A percentile compares a stretch with the other conserved stretches of the same genome.
Conservation (phyloP, 164 flowering plant species). For the Dillenia turbinata region DNA sequence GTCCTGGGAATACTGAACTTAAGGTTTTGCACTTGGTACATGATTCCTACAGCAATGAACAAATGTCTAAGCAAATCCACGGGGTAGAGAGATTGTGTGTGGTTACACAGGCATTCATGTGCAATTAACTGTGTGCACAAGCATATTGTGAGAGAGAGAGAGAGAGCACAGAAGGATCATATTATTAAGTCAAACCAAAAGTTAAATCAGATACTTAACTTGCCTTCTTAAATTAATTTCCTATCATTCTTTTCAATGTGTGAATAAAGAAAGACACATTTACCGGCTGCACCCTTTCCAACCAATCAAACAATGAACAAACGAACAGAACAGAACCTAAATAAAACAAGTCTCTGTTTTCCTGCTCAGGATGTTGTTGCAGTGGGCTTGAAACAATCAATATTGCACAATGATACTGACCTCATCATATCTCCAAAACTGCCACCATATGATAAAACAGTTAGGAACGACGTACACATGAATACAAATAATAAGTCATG, state of each 20-base stretch:
- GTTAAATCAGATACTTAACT: constrained; percentile 9
- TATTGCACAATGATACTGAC: constrained; percentile 74
- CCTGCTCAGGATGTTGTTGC: constrained; percentile 27
- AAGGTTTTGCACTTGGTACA: too few species aligned
- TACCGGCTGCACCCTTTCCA: constrained; percentile 6
- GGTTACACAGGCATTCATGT: too few species aligned
- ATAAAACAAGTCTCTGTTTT: constrained; percentile 11
- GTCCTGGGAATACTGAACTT: too few species aligned
- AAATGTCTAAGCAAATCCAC: too few species aligned
- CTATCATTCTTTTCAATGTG: constrained; percentile 10
- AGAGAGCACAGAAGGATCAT: background rate
- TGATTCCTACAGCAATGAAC: too few species aligned
- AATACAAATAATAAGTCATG: constrained; percentile 4
- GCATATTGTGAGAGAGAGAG: background rate
- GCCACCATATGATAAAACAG: constrained; percentile 35
- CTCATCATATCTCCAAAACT: constrained; percentile 77
- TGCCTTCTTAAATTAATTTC: constrained; percentile 17
- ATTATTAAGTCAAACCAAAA: constrained; percentile 10
- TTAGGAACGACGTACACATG: constrained; percentile 12
- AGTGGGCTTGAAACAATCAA: constrained; percentile 74
- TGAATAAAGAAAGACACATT: constrained; percentile 1
- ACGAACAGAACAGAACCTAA: constrained; percentile 7
- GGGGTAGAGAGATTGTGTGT: too few species aligned
- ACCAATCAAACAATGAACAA: constrained; percentile 13
- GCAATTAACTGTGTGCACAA: background rate